Evolutionary conservation across 2,329 filamentous ascomycete species (phyloP).

Genomic region (Stemphylium beticola): DNA sequence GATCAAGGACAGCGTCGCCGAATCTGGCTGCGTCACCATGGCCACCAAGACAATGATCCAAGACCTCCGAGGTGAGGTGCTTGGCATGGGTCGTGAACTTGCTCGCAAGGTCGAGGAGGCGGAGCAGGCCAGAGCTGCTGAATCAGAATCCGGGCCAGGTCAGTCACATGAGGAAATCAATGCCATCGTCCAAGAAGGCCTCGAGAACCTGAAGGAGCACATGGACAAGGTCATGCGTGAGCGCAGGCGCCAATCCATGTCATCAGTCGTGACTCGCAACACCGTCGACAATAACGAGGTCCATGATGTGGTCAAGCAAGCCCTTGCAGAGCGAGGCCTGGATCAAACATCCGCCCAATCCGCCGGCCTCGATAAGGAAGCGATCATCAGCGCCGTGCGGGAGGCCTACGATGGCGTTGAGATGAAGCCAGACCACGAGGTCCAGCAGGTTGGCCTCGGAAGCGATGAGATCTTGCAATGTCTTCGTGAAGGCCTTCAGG

Average conservation of each 20-base stretch:
- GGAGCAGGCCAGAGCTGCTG: constrained; percentile 55
- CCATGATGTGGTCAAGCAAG: constrained; percentile 81
- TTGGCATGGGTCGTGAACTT: constrained; percentile 92
- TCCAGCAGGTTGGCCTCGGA: constrained; percentile 88
- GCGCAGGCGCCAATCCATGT: constrained; percentile 69
- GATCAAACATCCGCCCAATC: constrained; percentile 53
- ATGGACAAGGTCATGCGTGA: constrained; percentile 81
- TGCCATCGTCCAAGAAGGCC: constrained; percentile 77
- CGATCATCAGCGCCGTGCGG: constrained; percentile 83
- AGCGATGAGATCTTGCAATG: constrained; percentile 88
- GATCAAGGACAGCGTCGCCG: constrained; percentile 89
- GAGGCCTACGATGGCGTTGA: constrained; percentile 81
- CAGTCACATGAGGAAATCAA: constrained; percentile 71
- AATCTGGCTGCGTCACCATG: constrained; percentile 86
- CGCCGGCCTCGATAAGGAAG: constrained; percentile 67
- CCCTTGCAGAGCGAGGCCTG: constrained; percentile 63
- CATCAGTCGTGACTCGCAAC: constrained; percentile 66
- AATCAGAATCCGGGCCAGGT: constrained; percentile 38
- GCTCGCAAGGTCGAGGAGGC: constrained; percentile 83
- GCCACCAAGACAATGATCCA: constrained; percentile 91
- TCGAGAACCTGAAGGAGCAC: constrained; percentile 82
- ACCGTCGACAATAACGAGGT: constrained; percentile 82
- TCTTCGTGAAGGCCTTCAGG: constrained; percentile 81
- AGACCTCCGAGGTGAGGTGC: constrained; percentile 87
- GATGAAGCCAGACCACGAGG: constrained; percentile 90